A percentile compares a stretch with the other conserved stretches of the same genome.
phyloP scores from a whole-genome alignment of 306 rosid genomes.

The Trifolium subterraneum region DNA sequence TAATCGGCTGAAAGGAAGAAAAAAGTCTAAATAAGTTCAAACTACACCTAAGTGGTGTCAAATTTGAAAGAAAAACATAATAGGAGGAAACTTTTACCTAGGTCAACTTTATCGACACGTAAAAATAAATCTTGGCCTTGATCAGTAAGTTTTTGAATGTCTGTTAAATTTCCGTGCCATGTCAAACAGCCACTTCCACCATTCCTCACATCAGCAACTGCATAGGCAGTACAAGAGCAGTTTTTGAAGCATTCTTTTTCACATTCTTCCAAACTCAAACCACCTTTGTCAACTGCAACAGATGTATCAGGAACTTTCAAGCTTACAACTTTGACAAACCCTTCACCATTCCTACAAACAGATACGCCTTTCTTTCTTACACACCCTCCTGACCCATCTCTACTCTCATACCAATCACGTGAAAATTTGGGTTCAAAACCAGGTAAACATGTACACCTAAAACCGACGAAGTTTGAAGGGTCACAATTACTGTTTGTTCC shows the following conservation, averaged over 20 bases:
- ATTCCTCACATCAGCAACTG: conserved; percentile 54
- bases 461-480: not conserved
- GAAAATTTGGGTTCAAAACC: conserved; percentile 2
- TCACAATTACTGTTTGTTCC: not conserved
- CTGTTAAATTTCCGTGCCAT: conserved; percentile 53
- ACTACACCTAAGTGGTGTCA: not conserved
- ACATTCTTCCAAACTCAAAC: conserved; percentile 48
- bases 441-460: not conserved
- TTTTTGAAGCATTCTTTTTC: conserved; percentile 52
- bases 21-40: not conserved
- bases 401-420: not conserved
- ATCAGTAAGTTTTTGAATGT: conserved; percentile 30
- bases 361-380: not conserved
- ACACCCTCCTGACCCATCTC: conserved; percentile 14
- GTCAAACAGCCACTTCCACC: conserved; percentile 61
- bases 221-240: conserved; percentile 66
- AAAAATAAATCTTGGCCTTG: conserved; percentile 62
- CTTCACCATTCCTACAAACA: conserved; percentile 1
- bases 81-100: conserved; percentile 20
- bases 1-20: conserved; percentile 40
- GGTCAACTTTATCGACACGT: conserved; percentile 55
- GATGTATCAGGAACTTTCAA: conserved; percentile 1
- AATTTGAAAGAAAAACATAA: not conserved
- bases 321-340: not conserved
- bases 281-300: conserved; percentile 28